A percentile compares a stretch with the other conserved stretches of the same genome.
phyloP scores from a whole-genome alignment of 257 asterid genomes.

The Orobanche coerulescens region DNA sequence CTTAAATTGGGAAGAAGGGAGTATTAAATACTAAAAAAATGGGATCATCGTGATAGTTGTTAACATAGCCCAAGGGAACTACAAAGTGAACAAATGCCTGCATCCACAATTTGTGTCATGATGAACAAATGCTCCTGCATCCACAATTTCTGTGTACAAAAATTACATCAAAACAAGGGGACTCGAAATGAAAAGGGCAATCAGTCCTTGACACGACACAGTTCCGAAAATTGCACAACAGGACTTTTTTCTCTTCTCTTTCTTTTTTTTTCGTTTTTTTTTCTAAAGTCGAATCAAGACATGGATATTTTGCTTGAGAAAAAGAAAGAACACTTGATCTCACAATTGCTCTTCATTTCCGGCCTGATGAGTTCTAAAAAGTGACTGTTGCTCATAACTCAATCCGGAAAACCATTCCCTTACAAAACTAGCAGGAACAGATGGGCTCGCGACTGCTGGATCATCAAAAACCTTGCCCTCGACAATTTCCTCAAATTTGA shows the following conservation, averaged over 20 bases:
- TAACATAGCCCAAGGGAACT: too few relatives aligned
- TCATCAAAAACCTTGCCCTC: slow-evolving; percentile 22
- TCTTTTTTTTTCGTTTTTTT: neutral
- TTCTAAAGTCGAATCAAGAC: neutral
- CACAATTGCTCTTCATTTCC: slow-evolving; percentile 11
- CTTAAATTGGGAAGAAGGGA: too few relatives aligned
- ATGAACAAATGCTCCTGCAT: too few relatives aligned
- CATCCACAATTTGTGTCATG: too few relatives aligned
- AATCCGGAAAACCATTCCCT: slow-evolving; percentile 60
- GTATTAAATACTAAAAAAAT: too few relatives aligned
- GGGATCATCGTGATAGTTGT: too few relatives aligned
- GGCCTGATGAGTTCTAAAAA: slow-evolving; percentile 35
- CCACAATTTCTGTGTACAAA: neutral
- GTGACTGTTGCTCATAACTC: slow-evolving; percentile 48
- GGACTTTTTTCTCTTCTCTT: neutral
- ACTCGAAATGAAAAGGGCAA: neutral
- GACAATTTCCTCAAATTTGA: slow-evolving; percentile 38
- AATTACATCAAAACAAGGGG: too few relatives aligned
- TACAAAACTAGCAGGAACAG: slow-evolving; percentile 31
- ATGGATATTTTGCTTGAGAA: neutral
- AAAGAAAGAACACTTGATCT: neutral
- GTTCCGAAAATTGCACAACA: slow-evolving; percentile 5
- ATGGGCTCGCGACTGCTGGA: slow-evolving; percentile 24
- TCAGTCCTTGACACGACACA: too few relatives aligned
- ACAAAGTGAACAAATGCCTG: too few relatives aligned